A percentile compares a stretch with the other conserved stretches of the same genome.
These are phyloP conservation scores for Chenopodium formosanum DNA, from an alignment of 148 eudicot species.

Conservation along the genomic window DNA sequence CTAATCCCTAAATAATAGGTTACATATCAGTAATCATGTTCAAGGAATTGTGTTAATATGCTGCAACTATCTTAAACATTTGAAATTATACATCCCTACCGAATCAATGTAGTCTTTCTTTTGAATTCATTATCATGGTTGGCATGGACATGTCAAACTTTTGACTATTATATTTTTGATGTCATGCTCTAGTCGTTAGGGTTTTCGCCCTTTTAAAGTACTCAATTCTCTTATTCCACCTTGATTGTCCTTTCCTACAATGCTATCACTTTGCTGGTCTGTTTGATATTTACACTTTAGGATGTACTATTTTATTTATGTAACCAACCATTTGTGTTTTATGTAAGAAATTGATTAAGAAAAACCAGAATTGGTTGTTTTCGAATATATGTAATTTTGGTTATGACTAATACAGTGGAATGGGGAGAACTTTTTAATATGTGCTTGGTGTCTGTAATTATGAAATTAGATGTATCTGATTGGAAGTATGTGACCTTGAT, in stretches of 20 bases:
- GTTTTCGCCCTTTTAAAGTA: not conserved
- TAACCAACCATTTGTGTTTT: not conserved
- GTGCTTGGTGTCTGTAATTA: not conserved
- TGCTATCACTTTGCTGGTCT: not conserved
- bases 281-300: not conserved
- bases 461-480: not conserved
- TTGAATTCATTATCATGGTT: not conserved
- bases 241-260: not conserved
- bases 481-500: not conserved
- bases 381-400: not conserved
- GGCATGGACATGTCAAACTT: no score
- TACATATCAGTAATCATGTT: not conserved
- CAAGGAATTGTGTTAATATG: not conserved
- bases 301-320: no score
- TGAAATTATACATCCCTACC: not conserved
- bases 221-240: not conserved
- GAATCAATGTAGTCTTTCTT: not conserved
- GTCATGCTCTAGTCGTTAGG: not conserved
- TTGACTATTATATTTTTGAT: not conserved
- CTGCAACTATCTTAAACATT: not conserved
- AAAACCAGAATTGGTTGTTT: not conserved
- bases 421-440: not conserved
- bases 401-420: not conserved
- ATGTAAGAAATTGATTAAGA: not conserved
- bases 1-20: not conserved